Conservation (phyloP, 495 filamentous ascomycete species). For the Jackrogersella minutella region DNA sequence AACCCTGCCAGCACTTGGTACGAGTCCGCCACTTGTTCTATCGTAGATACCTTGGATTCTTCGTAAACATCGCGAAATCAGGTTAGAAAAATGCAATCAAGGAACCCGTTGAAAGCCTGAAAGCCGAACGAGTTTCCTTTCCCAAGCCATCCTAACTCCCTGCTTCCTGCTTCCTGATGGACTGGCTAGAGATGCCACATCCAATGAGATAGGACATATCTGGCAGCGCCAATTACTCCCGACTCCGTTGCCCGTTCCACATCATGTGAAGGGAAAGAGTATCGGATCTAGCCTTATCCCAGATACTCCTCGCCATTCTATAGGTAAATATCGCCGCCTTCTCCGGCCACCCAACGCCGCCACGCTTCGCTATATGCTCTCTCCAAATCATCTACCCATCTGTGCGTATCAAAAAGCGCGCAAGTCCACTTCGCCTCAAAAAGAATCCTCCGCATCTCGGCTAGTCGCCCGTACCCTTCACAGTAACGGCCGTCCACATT, state of each 20-base stretch:
- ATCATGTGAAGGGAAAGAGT: background rate
- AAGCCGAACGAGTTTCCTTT: background rate
- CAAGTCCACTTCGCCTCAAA: constrained; percentile 84
- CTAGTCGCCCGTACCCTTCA: constrained; percentile 70
- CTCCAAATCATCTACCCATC: constrained; percentile 95
- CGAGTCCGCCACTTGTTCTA: constrained; percentile 46
- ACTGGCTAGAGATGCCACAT: background rate
- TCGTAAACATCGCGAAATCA: constrained; percentile 19
- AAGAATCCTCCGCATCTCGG: constrained; percentile 78
- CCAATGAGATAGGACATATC: constrained; percentile 7
- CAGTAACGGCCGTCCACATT: constrained; percentile 56
- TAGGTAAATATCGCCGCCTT: constrained; percentile 88
- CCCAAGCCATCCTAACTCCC: constrained; percentile 12
- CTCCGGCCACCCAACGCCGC: constrained; percentile 83
- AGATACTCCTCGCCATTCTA: constrained; percentile 28
- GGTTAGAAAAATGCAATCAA: constrained; percentile 23
- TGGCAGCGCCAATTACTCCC: background rate
- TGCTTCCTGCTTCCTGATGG: constrained; percentile 23
- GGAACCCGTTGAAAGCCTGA: constrained; percentile 1
- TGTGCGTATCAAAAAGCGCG: constrained; percentile 86
- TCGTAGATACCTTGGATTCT: constrained; percentile 31
- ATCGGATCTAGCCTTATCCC: constrained; percentile 2
- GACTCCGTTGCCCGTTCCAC: constrained; percentile 9
- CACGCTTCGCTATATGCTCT: constrained; percentile 87
- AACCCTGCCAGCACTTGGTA: constrained; percentile 49